phyloP scores from a whole-genome alignment of 140 eudicot genomes.

The Anethum foeniculum region DNA sequence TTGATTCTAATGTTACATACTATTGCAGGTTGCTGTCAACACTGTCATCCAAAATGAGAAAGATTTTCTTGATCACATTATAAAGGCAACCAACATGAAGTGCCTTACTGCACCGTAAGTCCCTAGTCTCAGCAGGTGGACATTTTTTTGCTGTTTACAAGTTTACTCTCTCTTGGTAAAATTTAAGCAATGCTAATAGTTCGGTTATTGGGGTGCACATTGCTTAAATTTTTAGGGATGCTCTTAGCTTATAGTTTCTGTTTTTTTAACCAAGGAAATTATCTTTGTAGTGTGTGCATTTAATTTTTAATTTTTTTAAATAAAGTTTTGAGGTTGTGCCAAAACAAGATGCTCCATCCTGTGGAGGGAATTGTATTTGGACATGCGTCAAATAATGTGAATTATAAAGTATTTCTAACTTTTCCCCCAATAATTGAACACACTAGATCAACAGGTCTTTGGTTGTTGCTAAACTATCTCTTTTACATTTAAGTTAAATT shows the following conservation, averaged over 20 bases:
- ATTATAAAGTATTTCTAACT: no score
- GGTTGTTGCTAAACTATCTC: neutral
- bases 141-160: neutral
- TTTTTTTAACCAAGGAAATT: neutral
- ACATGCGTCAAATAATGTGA: neutral
- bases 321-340: neutral
- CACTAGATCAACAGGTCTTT: neutral
- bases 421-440: no score
- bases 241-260: neutral
- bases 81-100: conserved; percentile 8
- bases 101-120: conserved; percentile 13
- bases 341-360: neutral
- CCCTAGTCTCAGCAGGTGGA: neutral
- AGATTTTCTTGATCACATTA: conserved; percentile 10
- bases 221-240: neutral
- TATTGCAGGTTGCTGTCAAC: conserved; percentile 10
- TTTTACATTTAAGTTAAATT: neutral
- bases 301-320: no score
- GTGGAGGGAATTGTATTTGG: neutral
- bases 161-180: neutral
- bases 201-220: neutral
- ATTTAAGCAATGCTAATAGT: neutral
- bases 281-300: neutral
- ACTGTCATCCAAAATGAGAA: conserved; percentile 5
- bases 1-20: neutral